A percentile compares a stretch with the other conserved stretches of the same genome.
phyloP scores from a whole-genome alignment of 345 rosid genomes.

The Eucalyptus pauciflora region DNA sequence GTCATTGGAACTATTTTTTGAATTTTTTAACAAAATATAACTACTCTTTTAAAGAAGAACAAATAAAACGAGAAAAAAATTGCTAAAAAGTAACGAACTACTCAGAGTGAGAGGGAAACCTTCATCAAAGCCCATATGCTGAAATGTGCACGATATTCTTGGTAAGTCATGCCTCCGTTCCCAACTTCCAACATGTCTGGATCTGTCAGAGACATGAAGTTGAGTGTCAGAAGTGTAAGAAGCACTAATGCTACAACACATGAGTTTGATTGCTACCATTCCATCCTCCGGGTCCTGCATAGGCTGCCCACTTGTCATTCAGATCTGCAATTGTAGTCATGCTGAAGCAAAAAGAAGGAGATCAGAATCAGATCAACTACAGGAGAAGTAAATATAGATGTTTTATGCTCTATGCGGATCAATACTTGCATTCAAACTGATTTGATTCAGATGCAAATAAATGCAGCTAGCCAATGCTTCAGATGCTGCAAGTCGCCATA shows the following conservation, averaged over 20 bases:
- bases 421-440: neutral
- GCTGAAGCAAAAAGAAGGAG: slow-evolving; percentile 23
- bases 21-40: neutral
- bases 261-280: slow-evolving; percentile 47
- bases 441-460: neutral
- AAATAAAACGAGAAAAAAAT: neutral
- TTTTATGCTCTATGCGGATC: neutral
- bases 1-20: neutral
- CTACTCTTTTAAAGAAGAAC: neutral
- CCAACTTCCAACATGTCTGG: slow-evolving; percentile 99
- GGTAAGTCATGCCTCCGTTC: slow-evolving; percentile 87
- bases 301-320: slow-evolving; percentile 91
- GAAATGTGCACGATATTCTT: slow-evolving; percentile 86
- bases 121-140: slow-evolving; percentile 99
- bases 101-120: slow-evolving; percentile 17
- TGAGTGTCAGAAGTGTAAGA: neutral
- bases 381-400: neutral
- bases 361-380: neutral
- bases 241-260: neutral
- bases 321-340: slow-evolving; percentile 91
- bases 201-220: slow-evolving; percentile 23
- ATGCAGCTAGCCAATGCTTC: neutral
- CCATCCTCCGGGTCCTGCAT: slow-evolving; percentile 99
- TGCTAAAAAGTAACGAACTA: neutral
- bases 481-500: neutral